Percentiles rank a stretch among this genome's conserved stretches.
Conservation (phyloP, 495 filamentous ascomycete species). For the Penicillium soppii region DNA sequence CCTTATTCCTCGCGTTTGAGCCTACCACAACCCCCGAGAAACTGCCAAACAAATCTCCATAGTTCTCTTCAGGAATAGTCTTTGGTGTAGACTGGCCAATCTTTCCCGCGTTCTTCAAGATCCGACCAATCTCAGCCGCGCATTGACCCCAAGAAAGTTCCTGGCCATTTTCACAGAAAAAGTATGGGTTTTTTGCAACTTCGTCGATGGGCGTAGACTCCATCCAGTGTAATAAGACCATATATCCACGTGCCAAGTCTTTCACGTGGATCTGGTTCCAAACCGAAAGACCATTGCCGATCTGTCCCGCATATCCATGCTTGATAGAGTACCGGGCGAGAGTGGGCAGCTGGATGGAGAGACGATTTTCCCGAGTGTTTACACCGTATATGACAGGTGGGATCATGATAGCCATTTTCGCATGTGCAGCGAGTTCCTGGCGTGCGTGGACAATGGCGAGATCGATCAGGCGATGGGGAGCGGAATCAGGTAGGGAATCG, state of each 20-base stretch:
- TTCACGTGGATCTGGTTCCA: slow-evolving; percentile 30
- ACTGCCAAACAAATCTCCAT: slow-evolving; percentile 29
- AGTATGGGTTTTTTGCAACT: slow-evolving; percentile 31
- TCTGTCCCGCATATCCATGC: slow-evolving; percentile 28
- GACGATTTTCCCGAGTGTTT: slow-evolving; percentile 21
- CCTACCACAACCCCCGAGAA: slow-evolving; percentile 23
- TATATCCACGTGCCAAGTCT: slow-evolving; percentile 28
- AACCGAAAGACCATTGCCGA: slow-evolving; percentile 28
- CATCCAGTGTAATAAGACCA: slow-evolving; percentile 31
- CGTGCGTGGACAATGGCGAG: slow-evolving; percentile 32
- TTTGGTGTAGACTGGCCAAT: background rate
- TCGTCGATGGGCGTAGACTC: slow-evolving; percentile 15
- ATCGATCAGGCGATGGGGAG: slow-evolving; percentile 41
- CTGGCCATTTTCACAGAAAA: slow-evolving; percentile 37
- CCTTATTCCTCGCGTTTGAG: slow-evolving; percentile 27
- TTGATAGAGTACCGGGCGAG: slow-evolving; percentile 34
- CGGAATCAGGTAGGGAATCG: slow-evolving; percentile 31
- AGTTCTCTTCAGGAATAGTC: slow-evolving; percentile 14
- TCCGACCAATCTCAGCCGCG: slow-evolving; percentile 24
- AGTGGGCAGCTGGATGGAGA: slow-evolving; percentile 33
- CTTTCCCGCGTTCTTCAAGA: slow-evolving; percentile 14
- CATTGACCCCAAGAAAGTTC: slow-evolving; percentile 29
- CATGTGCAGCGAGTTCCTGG: slow-evolving; percentile 28
- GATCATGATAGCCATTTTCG: slow-evolving; percentile 37
- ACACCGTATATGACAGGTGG: slow-evolving; percentile 37